Evolutionary conservation across 2,329 filamentous ascomycete species (phyloP), one percentile per base, ranked within the genome.

Genomic region (Alternaria postmessia): DNA sequence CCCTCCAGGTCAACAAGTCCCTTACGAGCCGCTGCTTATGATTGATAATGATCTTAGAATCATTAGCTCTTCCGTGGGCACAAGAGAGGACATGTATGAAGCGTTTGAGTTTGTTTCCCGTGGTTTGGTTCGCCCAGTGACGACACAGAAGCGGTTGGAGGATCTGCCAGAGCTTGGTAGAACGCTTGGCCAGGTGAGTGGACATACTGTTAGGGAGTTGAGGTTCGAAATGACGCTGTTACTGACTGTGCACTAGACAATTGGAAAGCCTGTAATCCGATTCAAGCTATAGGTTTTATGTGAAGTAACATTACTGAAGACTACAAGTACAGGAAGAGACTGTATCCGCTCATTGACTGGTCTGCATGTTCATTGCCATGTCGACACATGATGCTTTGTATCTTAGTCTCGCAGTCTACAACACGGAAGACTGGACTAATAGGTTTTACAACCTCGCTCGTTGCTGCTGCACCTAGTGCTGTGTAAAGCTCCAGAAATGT

Each of bases 291-390:
- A 30, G 28, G 1, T 30, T 1, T 11, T 11, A 4, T 30, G 28
- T 30, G 3, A 1, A 11, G 28, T 30, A 38, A 3, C 14, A 6
- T 38, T 7, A n/a, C 6, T 3, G 34, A 38, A 2, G 34, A 34
- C 2, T 34, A 16, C 6, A 6, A 34, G 32, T 14, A 34, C 12
- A 14, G 4, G 6, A 16, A 0, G 12, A 11, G 5, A 7, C 6
- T 3, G 2, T 34, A 0, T 34, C 5, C 2, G 32, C 6, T 34
- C 5, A 1, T 16, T 16, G 12, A 6, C 1, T 6, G 5, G 14
- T 34, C 1, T 1, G 5, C 32, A 14, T 34, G 32, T 34, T 16
- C 32, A 34, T 16, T 16, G 6, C 32, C 32, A 14, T 14, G 12
- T 16, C 12, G 11, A 34, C 4, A 4, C 4, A 34, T 34, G 11